A percentile compares a stretch with the other conserved stretches of the same genome.
Conservation (phyloP, 2,329 filamentous ascomycete species). For the Fusarium xylarioides region DNA sequence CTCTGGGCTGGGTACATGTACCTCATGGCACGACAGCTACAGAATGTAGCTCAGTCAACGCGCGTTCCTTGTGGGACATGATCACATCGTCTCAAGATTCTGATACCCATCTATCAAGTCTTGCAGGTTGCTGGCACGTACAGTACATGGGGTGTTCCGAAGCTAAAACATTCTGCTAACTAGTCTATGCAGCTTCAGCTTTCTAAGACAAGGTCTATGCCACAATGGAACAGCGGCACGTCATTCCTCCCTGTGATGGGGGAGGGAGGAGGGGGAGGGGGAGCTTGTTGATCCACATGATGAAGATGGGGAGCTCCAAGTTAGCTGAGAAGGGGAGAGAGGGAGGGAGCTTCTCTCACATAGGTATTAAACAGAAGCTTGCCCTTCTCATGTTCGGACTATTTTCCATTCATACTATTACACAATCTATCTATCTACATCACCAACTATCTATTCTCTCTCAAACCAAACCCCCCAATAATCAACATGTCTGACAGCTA, state of each 20-base stretch:
- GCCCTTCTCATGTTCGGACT: constrained; percentile 3
- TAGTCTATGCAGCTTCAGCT: constrained; percentile 18
- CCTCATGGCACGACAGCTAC: neutral
- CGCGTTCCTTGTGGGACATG: constrained; percentile 29
- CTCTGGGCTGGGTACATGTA: neutral
- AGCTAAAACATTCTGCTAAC: constrained; percentile 10
- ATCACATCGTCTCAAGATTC: constrained; percentile 6
- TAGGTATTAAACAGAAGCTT: constrained; percentile 32
- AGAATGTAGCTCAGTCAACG: constrained; percentile 18
- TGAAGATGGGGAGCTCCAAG: neutral
- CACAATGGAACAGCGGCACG: constrained; percentile 35
- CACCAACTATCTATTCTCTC: neutral
- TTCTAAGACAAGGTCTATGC: constrained; percentile 24
- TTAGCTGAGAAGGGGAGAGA: constrained; percentile 9
- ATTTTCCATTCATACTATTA: neutral
- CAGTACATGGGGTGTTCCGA: constrained; percentile 3
- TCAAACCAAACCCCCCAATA: neutral
- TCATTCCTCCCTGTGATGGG: constrained; percentile 29
- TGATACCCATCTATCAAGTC: neutral
- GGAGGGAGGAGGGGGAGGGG: constrained; percentile 10
- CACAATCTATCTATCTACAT: neutral
- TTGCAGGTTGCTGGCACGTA: constrained; percentile 9
- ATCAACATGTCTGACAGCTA: constrained; percentile 59
- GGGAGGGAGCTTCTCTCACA: constrained; percentile 20
- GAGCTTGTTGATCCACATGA: constrained; percentile 27